Evolutionary conservation across 2,329 filamentous ascomycete species (phyloP).

Genomic region (Verticillium nonalfalfae): DNA sequence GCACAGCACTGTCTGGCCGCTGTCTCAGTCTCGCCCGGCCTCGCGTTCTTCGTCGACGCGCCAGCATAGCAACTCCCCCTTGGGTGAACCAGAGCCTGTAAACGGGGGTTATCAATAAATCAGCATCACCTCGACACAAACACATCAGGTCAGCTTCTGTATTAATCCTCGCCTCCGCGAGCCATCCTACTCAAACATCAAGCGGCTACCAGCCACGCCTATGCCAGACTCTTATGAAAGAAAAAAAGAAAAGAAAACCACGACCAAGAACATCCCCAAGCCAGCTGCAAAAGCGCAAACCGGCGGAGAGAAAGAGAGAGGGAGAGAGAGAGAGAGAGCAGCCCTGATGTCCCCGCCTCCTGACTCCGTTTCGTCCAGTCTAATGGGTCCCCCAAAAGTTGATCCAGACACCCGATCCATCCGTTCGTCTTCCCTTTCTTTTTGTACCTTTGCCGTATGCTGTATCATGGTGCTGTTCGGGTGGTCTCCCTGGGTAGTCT

Average conservation of each 20-base stretch:
- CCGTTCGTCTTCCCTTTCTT: neutral
- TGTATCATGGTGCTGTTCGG: neutral
- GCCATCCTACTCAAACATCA: neutral
- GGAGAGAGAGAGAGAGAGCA: neutral
- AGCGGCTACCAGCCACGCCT: neutral
- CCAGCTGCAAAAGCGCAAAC: neutral
- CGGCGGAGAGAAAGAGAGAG: neutral
- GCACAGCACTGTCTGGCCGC: too few relatives aligned
- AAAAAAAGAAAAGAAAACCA: neutral
- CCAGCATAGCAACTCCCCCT: too few relatives aligned
- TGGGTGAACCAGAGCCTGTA: too few relatives aligned
- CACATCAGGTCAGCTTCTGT: neutral
- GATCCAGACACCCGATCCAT: neutral
- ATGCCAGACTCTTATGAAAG: neutral
- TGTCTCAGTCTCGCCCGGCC: too few relatives aligned
- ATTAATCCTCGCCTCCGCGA: neutral
- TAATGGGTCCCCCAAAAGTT: neutral
- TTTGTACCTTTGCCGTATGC: neutral
- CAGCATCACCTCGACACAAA: neutral
- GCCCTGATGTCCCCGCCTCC: neutral
- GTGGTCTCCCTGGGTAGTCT: too few relatives aligned
- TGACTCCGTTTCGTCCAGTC: neutral
- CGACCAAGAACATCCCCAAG: neutral
- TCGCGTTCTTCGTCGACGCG: too few relatives aligned
- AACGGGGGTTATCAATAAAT: too few relatives aligned